Conservation (phyloP, 2,329 filamentous ascomycete species). For the Pleurostoma richardsiae region DNA sequence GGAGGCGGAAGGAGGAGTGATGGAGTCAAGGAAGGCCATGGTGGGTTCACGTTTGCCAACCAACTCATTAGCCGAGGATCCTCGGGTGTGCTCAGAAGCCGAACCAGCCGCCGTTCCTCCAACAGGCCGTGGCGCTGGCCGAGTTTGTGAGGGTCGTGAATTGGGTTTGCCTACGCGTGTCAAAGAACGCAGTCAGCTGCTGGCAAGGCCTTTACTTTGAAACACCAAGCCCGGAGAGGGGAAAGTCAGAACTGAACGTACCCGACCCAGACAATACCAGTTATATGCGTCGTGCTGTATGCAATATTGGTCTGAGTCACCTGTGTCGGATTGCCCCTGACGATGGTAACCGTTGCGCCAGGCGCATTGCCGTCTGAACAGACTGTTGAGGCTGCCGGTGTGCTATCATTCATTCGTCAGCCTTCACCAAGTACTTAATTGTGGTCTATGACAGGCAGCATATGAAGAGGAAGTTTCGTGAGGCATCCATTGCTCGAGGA, state of each 20-base stretch:
- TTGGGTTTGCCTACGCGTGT: conserved; percentile 20
- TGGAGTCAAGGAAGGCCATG: no score
- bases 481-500: no score
- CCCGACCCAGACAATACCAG: conserved; percentile 28
- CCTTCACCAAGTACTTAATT: no score
- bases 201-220: background rate
- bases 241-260: conserved; percentile 13
- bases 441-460: no score
- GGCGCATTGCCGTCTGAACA: conserved; percentile 20
- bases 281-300: conserved; percentile 26
- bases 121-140: conserved; percentile 28
- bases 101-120: conserved; percentile 28
- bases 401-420: conserved; percentile 11
- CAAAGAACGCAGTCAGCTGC: background rate
- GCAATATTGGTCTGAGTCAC: conserved; percentile 26
- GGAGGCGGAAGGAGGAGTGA: no score
- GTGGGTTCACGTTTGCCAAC: no score
- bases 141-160: conserved; percentile 26
- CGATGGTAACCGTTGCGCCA: conserved; percentile 23
- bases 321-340: conserved; percentile 14
- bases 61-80: no score
- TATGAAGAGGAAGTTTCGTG: no score
- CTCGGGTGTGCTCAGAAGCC: conserved; percentile 7
- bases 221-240: no score
- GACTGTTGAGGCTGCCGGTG: conserved; percentile 25